Base-by-base conservation (phyloP, 345 rosid genomes). In the Populus davidiana region DNA sequence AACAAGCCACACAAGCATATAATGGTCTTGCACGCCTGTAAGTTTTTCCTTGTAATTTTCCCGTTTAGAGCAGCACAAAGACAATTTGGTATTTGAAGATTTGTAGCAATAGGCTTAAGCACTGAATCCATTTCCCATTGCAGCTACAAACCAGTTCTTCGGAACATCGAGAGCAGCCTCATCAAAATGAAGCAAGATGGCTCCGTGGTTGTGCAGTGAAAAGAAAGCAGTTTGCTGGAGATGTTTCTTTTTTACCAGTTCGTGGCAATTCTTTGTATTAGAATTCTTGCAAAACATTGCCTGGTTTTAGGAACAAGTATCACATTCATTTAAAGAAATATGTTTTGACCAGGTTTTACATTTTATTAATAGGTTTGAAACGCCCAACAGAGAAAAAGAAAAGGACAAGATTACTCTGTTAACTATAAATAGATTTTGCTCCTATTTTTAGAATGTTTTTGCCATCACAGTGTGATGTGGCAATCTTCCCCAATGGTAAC, bases 151-250 rank as follows among this genome's bases (percentile, higher is more conserved):
- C 97, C 98, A 23, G 89, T 93, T 69, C 88, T 96, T 29, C 83
- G 96, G 72, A 96, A 92, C 84, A 92, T 93, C 2, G 97, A 96
- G 82, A 87, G 90, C 84, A 87, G 85, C 78, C 91, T 93, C 77
- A 86, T 96, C 86, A 92, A 90, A 81, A 89, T 96, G 90, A 93
- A 91, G 87, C 96, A 88, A 83, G 99, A 92, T 59, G 89, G 93
- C 72, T 83, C 87, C 0, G 85, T 90, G 67, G 74, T 86, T 6
- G 90, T 84, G 41, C 84, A 78, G 79, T 87, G 81, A 89, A 77
- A 67, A 61, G 35, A 44, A 4, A 66, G 25, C 50, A 62, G 8
- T 38, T 75, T 49, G 69, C 16, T 35, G 59, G 44, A 54, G 54
- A 43, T 20, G 56, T 17, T 27, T 0, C 13, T 62, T 65, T 50